Percentiles rank a stretch among this genome's conserved stretches.
Conservation (phyloP, 257 asterid species). For the Ilex asprella region DNA sequence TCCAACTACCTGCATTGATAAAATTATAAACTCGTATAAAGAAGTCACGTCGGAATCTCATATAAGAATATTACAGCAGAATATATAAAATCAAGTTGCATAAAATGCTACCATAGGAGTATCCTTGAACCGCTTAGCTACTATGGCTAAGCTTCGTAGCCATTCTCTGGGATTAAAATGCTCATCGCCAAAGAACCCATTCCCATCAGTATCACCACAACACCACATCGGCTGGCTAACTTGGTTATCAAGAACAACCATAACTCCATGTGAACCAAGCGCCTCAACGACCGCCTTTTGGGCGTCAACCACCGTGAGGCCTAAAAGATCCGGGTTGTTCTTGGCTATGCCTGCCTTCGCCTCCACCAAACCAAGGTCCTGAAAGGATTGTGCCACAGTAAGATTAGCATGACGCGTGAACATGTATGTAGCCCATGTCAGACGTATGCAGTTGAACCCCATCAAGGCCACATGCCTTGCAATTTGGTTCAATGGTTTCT, state of each 20-base stretch:
- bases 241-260: conserved; percentile 70
- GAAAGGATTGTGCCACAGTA: conserved; percentile 1
- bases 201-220: conserved; percentile 44
- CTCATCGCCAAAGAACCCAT: conserved; percentile 68
- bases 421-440: conserved; percentile 69
- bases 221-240: conserved; percentile 69
- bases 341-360: conserved; percentile 35
- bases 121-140: conserved; percentile 36
- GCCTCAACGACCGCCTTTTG: conserved; percentile 45
- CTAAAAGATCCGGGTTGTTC: conserved; percentile 44
- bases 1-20: conserved; percentile 37
- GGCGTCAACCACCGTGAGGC: conserved; percentile 29
- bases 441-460: conserved; percentile 72
- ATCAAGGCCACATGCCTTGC: conserved; percentile 12
- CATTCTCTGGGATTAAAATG: conserved; percentile 52
- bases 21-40: not conserved
- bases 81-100: not conserved
- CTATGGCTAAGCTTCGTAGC: conserved; percentile 38
- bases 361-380: conserved; percentile 21
- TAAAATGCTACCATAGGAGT: conserved; percentile 26
- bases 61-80: not conserved
- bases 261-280: conserved; percentile 38
- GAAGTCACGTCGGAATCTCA: not conserved
- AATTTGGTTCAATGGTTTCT: conserved; percentile 36
- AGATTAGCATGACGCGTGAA: conserved; percentile 44